These are phyloP conservation scores for Phoma sp. DNA, from an alignment of 2,329 filamentous ascomycete genomes.

Conservation along the genomic window DNA sequence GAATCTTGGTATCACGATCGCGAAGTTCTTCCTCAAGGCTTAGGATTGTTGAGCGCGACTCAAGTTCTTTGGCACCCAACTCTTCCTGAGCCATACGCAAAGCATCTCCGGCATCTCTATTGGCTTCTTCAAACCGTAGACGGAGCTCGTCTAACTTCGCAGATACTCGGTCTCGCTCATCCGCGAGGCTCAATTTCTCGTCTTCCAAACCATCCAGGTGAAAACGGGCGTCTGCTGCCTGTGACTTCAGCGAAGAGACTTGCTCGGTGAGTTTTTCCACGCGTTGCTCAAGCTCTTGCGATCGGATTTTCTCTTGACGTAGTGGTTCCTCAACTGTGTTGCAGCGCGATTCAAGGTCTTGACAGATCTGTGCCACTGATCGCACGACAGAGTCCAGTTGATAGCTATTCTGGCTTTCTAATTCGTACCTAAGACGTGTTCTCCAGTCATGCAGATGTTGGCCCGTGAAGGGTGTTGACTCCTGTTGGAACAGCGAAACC, in stretches of 20 bases:
- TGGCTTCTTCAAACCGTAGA: constrained; percentile 48
- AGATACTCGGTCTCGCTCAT: constrained; percentile 41
- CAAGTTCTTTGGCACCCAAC: constrained; percentile 47
- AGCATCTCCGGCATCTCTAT: constrained; percentile 38
- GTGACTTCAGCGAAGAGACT: constrained; percentile 41
- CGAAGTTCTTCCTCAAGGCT: constrained; percentile 25
- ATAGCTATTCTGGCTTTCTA: constrained; percentile 47
- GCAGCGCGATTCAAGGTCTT: constrained; percentile 63
- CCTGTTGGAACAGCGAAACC: constrained; percentile 46
- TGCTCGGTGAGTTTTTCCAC: constrained; percentile 44
- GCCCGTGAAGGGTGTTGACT: constrained; percentile 46
- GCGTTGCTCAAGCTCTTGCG: constrained; percentile 38
- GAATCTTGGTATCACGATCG: constrained; percentile 9
- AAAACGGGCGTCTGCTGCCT: constrained; percentile 31
- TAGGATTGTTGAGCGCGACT: constrained; percentile 30
- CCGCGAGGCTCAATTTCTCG: constrained; percentile 47
- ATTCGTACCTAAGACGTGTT: constrained; percentile 50
- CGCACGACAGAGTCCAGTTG: constrained; percentile 56
- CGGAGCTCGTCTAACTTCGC: constrained; percentile 39
- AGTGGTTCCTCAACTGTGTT: constrained; percentile 62
- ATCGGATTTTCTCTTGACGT: constrained; percentile 50
- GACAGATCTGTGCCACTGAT: constrained; percentile 60
- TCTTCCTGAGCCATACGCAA: constrained; percentile 29
- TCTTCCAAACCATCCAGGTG: constrained; percentile 45
- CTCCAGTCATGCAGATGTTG: constrained; percentile 56